Evolutionary conservation across 208 protist species (phyloP), one percentile per base, ranked within the genome.

Genomic region (Naegleria gruberi): DNA sequence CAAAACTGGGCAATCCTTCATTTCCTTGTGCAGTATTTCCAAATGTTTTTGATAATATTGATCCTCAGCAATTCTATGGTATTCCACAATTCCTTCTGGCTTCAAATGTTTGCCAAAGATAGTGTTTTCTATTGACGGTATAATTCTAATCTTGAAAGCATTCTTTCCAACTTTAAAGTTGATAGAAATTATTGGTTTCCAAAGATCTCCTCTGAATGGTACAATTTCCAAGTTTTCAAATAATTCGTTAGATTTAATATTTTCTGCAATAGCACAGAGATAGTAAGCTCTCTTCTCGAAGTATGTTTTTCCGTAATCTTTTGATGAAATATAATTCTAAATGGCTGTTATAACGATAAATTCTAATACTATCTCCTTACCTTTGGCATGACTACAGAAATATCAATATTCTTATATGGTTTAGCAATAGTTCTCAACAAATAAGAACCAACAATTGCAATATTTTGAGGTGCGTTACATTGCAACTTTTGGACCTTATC

Each of bases 1-100:
- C 15, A 88, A 42, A 51, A 42, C 41, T 41, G 84, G 43, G 46
- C 84, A 88, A 65, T 88, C 84, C 42, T 65, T 88, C 84, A 88
- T 88, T 34, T 88, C 10, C 0, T 88, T 42, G 30, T 88, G 84
- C 12, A 88, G n/a, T 4, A 65, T 40, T 5, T 42, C n/a, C 23
- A 88, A 88, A 42, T 88, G 84, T 44, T 51, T 42, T 0, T 65
- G 30, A 17, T 73, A 65, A 30, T 65, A 88, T 26, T 10, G 4
- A 42, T 88, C 84, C 30, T 88, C 84, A 8, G 46, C 46, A 40
- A 88, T 47, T 40, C 45, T 42, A 7, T 88, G 45, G 40, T 87
- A 30, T 19, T 88, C 5, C 6, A 30, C 6, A 44, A 37, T 26
- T 42, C 42, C 42, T 3, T 65, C 45, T 5, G 34, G 5, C 30